Evolutionary conservation across 2,329 filamentous ascomycete species (phyloP), one percentile per base, ranked within the genome.

Genomic region (Aspergillus vadensis): DNA sequence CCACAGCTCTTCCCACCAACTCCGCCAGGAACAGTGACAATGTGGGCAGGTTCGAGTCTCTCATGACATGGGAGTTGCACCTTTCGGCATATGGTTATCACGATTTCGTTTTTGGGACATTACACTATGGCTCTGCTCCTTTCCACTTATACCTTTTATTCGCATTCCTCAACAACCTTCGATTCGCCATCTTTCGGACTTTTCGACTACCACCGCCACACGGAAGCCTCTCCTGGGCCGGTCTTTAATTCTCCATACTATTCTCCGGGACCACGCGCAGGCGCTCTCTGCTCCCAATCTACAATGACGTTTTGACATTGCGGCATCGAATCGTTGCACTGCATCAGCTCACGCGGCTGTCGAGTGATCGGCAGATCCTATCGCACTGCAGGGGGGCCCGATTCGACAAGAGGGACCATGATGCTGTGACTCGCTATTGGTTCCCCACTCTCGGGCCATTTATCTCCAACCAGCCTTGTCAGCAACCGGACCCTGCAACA

Each of bases 71-170:
- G 58, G 66, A 62, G 60, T 58, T 62, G 57, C 62, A 62, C 57
- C 55, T 51, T 60, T 67, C 66, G 63, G 64, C 66, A 72, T 36
- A 36, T 70, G 72, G 67, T 71, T 72, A 71, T 71, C 64, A 74
- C 68, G 71, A 75, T 68, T 65, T 70, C 66, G 63, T 65, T 69
- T 68, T 67, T 65, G 62, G 65, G 64, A 69, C 59, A 14, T 64
- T 27, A 49, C 65, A 69, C 68, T 65, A 55, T 62, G 59, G 55
- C 67, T 67, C 66, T 68, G 36, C 52, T 60, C 25, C 53, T 55
- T 43, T 49, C 54, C 55, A 55, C 51, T 51, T 57, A 59, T 58
- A 57, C 48, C 65, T 53, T 63, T 61, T 65, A 65, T 62, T 65
- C 63, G 53, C 55, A 59, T 54, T 53, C 53, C 55, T 58, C 36